Evolutionary conservation across 805 yeast genomes (phyloP), one percentile per base, ranked within the genome.

Genomic region (Alloascoidea africana): DNA sequence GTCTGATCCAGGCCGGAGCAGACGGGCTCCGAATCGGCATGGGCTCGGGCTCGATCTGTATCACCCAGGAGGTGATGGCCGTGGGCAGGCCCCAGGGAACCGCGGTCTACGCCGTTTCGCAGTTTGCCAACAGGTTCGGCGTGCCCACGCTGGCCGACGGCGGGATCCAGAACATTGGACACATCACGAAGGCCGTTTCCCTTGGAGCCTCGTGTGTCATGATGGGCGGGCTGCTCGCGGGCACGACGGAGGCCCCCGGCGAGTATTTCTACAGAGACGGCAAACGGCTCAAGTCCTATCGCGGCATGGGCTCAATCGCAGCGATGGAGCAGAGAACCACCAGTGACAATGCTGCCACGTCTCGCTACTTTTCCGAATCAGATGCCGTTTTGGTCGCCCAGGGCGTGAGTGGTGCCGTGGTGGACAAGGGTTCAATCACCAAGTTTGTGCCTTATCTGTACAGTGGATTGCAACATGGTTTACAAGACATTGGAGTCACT

Each of bases 41-140:
- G 98, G 98, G 98, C 57, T 84, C 97, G 19, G 98, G 98, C 54
- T 85, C 96, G 44, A 93, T 93, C 59, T 91, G 98, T 73, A 91
- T 91, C 59, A 91, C 98, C 38, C 98, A 91, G 68, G 98, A 91
- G 68, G 98, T 91, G 43, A 91, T 91, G 98, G 98, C 98, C 38
- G 94, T 96, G 66, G 98, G 98, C 66, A 86, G 98, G 73, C 98
- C 98, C 44, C 98, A 91, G 70, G 98, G 97, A 66, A 86, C 97
- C 48, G 98, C 98, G 43, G 97, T 91, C 39, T 87, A 74, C 71
- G 79, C 76, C 48, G 98, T 91, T 39, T 71, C 91, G 46, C 87
- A 89, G 67, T 87, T 91, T 57, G 93, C 97, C 48, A 79, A 77
- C 63, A 73, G 76, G 60, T 91, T 89, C 57, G 98, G 98, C 59